Percentiles rank a stretch among this genome's conserved stretches.
These are phyloP conservation scores for Nymphaea colorata DNA, from an alignment of 164 flowering plant species.

Conservation along the genomic window DNA sequence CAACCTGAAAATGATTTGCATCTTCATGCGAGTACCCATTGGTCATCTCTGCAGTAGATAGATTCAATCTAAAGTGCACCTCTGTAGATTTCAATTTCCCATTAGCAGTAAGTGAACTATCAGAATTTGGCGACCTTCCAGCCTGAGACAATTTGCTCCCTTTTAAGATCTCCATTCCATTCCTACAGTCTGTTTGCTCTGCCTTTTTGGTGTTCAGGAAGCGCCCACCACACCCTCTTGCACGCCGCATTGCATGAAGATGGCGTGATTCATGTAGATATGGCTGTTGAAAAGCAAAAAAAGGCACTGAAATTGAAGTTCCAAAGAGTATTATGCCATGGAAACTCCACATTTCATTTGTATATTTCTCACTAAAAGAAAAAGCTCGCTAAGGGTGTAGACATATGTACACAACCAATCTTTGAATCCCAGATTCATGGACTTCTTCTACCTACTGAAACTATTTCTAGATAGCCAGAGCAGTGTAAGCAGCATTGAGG, in stretches of 20 bases:
- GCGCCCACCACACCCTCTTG: conserved; percentile 85
- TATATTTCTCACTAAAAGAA: too few species aligned
- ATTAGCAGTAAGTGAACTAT: conserved; percentile 37
- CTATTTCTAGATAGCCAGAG: too few species aligned
- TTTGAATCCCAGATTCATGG: too few species aligned
- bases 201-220: conserved; percentile 54
- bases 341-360: too few species aligned
- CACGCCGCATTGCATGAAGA: conserved; percentile 84
- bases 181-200: conserved; percentile 13
- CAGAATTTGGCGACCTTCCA: conserved; percentile 40
- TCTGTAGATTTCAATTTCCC: conserved; percentile 36
- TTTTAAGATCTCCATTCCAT: conserved; percentile 10
- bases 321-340: not conserved
- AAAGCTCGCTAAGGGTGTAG: too few species aligned
- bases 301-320: not conserved
- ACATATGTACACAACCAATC: too few species aligned
- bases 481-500: too few species aligned
- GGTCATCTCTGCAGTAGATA: conserved; percentile 52
- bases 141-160: conserved; percentile 11
- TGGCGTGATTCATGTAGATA: conserved; percentile 86
- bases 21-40: conserved; percentile 39
- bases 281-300: conserved; percentile 31
- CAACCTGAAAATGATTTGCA: conserved; percentile 20
- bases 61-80: conserved; percentile 24
- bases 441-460: too few species aligned